Percentiles rank a stretch among this genome's conserved stretches.
Conservation (phyloP, 768 basidiomycete genomes). For the Thelephora ganbajun region DNA sequence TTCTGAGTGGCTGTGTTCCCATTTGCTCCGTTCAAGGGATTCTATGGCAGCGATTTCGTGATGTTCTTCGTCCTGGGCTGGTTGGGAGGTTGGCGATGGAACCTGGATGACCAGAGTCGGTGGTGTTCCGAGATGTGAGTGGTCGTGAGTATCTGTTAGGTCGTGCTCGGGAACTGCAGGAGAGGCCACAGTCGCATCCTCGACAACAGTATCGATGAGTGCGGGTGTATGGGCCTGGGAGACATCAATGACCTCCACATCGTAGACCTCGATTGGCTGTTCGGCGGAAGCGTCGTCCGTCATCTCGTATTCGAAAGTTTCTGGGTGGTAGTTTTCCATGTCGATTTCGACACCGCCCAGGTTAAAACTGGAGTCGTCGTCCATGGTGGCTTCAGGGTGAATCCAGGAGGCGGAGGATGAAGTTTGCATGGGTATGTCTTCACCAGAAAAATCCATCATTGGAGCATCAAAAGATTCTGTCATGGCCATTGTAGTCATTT, state of each 20-base stretch:
- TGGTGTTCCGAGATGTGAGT: no score
- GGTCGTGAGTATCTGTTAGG: no score
- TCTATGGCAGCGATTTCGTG: no score
- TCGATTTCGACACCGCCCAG: background rate
- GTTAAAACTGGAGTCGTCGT: background rate
- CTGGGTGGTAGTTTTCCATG: background rate
- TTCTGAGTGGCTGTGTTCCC: no score
- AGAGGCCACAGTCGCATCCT: no score
- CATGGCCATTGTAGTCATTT: background rate
- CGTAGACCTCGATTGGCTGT: background rate
- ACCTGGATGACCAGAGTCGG: no score
- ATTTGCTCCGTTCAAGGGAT: no score
- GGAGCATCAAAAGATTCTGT: background rate
- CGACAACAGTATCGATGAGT: no score
- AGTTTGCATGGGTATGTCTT: background rate
- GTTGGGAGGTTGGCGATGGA: no score
- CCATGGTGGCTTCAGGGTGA: background rate
- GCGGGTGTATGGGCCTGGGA: background rate
- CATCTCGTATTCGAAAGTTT: background rate
- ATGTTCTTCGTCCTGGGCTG: no score
- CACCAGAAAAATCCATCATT: background rate
- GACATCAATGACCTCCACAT: background rate
- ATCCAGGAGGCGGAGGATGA: background rate
- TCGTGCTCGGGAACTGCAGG: no score
- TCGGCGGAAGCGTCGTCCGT: background rate